Conservation (phyloP, 2,329 filamentous ascomycete genomes). For the Curvularia lunata region DNA sequence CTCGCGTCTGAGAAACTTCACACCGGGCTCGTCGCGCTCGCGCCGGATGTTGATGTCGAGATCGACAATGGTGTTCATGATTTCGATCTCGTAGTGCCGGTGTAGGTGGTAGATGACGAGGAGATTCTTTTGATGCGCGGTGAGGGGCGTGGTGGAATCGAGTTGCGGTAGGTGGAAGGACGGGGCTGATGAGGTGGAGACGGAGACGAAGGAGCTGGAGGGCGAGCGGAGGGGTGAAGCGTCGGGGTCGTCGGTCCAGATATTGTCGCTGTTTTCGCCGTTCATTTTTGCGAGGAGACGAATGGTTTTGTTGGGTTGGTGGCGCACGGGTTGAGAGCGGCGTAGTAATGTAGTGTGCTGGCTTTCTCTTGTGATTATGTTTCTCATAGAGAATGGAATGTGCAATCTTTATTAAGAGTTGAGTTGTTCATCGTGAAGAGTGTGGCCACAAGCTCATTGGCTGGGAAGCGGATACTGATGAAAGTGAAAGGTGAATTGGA, state of each 20-base stretch:
- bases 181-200: background rate
- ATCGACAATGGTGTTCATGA: constrained; percentile 7
- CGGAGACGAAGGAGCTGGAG: background rate
- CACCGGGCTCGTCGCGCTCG: constrained; percentile 10
- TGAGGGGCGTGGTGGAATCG: background rate
- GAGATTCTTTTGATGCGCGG: constrained; percentile 1
- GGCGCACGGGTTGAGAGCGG: too few species aligned
- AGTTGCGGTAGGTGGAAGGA: background rate
- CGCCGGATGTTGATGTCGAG: constrained; percentile 1
- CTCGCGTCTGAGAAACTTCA: background rate
- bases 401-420: background rate
- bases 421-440: background rate
- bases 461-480: background rate
- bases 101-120: background rate
- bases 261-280: background rate
- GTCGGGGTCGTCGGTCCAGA: background rate
- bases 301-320: background rate
- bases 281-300: background rate
- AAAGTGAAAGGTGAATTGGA: background rate
- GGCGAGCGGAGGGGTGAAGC: background rate
- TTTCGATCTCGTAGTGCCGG: background rate
- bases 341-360: background rate
- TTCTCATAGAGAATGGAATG: background rate
- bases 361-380: background rate
- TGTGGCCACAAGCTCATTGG: background rate